Evolutionary conservation across 2,329 filamentous ascomycete species (phyloP).

Genomic region (Nothopassalora personata): DNA sequence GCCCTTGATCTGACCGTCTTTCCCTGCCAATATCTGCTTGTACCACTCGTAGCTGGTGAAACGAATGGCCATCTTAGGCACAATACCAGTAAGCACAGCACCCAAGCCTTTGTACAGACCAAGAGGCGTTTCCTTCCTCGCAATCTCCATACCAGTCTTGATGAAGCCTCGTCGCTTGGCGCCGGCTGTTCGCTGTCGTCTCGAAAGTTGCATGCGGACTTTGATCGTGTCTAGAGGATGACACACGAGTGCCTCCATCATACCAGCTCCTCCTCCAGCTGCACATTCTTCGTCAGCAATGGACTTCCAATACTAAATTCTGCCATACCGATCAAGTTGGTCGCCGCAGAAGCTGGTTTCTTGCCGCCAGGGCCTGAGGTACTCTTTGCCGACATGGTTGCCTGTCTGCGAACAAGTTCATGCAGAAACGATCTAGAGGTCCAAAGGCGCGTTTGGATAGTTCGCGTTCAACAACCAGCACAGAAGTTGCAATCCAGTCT

Average conservation of each 20-base stretch:
- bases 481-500: background rate
- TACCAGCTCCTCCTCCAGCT: constrained; percentile 95
- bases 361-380: constrained; percentile 57
- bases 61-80: constrained; percentile 98
- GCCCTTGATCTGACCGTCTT: constrained; percentile 61
- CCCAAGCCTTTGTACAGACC: constrained; percentile 98
- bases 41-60: constrained; percentile 97
- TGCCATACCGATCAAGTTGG: constrained; percentile 76
- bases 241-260: constrained; percentile 97
- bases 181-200: constrained; percentile 74
- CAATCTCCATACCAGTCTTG: constrained; percentile 77
- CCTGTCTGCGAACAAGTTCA: background rate
- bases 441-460: background rate
- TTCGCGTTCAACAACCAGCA: background rate
- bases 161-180: constrained; percentile 81
- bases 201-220: constrained; percentile 97
- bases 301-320: background rate
- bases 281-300: constrained; percentile 18
- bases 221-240: constrained; percentile 98
- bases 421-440: background rate
- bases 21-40: constrained; percentile 73
- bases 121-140: constrained; percentile 82
- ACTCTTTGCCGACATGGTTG: constrained; percentile 56
- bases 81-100: constrained; percentile 89
- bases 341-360: constrained; percentile 76